Percentiles rank a stretch among this genome's conserved stretches.
phyloP scores from a whole-genome alignment of 2,329 filamentous ascomycete species.

The Pestalotiopsis sp. region DNA sequence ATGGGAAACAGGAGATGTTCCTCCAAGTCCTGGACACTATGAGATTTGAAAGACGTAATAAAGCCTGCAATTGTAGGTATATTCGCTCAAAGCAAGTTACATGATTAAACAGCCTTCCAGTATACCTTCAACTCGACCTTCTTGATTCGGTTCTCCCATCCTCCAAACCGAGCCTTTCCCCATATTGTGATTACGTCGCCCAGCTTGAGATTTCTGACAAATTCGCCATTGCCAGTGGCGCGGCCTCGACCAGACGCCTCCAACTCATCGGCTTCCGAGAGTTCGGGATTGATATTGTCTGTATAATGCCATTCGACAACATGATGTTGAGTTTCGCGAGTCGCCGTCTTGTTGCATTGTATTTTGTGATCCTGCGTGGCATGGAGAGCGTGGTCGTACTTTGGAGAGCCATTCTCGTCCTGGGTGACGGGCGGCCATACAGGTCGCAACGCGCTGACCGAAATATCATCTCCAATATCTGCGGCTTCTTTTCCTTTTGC shows the following conservation, averaged over 20 bases:
- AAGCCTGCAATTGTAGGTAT: neutral
- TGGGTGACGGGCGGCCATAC: conserved; percentile 28
- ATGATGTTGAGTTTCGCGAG: conserved; percentile 40
- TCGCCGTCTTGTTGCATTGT: conserved; percentile 49
- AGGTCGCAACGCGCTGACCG: conserved; percentile 31
- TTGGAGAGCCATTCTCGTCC: conserved; percentile 14
- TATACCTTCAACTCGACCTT: conserved; percentile 58
- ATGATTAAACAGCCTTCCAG: conserved; percentile 45
- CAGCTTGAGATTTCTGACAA: conserved; percentile 57
- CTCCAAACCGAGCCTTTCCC: conserved; percentile 59
- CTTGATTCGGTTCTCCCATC: conserved; percentile 56
- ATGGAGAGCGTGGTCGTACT: conserved; percentile 41
- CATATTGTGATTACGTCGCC: conserved; percentile 66
- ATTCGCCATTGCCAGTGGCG: conserved; percentile 55
- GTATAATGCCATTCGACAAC: conserved; percentile 56
- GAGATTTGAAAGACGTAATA: neutral
- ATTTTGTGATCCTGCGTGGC: conserved; percentile 43
- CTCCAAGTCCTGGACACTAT: conserved; percentile 15
- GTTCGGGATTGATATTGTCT: conserved; percentile 50
- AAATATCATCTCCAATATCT: conserved; percentile 16
- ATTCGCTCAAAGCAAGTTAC: neutral
- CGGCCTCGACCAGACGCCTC: conserved; percentile 50
- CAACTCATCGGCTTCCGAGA: conserved; percentile 41
- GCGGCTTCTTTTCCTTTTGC: conserved; percentile 15
- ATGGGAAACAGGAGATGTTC: conserved; percentile 14